phyloP scores from a whole-genome alignment of 2,329 filamentous ascomycete genomes.

The Ceratocystis diversiconidia region DNA sequence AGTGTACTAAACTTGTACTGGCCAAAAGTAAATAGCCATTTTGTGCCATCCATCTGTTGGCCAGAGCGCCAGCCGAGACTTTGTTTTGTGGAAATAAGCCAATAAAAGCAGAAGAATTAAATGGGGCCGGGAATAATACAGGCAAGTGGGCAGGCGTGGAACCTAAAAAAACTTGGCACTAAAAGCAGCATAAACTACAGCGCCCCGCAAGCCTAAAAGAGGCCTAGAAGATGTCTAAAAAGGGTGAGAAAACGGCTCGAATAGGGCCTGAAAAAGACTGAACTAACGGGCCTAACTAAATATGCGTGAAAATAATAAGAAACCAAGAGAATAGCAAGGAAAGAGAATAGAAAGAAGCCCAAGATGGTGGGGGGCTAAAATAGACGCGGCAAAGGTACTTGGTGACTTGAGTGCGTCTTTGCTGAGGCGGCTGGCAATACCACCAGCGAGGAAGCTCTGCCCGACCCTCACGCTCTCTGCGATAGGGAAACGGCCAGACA shows the following conservation, averaged over 20 bases:
- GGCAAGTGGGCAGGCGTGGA: not conserved
- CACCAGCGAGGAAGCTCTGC: too few relatives aligned
- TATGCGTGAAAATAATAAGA: too few relatives aligned
- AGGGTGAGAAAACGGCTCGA: not conserved
- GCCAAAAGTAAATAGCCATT: slow-evolving; percentile 6
- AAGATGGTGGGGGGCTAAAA: not conserved
- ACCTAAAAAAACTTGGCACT: not conserved
- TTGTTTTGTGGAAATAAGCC: not conserved
- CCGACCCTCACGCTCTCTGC: too few relatives aligned
- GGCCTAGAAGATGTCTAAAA: not conserved
- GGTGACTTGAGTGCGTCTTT: too few relatives aligned
- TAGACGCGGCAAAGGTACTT: not conserved
- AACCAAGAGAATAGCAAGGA: too few relatives aligned
- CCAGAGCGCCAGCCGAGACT: not conserved
- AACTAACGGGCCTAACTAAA: too few relatives aligned
- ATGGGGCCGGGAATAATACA: not conserved
- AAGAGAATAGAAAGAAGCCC: too few relatives aligned
- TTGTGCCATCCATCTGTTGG: not conserved
- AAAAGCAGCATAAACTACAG: not conserved
- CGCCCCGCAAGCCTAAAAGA: not conserved
- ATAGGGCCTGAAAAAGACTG: not conserved
- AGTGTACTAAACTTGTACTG: not conserved
- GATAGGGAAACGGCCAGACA: too few relatives aligned
- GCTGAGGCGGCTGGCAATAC: too few relatives aligned
- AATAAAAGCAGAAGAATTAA: not conserved